phyloP scores from a whole-genome alignment of 257 asterid genomes.

The Euphrasia confusa region DNA sequence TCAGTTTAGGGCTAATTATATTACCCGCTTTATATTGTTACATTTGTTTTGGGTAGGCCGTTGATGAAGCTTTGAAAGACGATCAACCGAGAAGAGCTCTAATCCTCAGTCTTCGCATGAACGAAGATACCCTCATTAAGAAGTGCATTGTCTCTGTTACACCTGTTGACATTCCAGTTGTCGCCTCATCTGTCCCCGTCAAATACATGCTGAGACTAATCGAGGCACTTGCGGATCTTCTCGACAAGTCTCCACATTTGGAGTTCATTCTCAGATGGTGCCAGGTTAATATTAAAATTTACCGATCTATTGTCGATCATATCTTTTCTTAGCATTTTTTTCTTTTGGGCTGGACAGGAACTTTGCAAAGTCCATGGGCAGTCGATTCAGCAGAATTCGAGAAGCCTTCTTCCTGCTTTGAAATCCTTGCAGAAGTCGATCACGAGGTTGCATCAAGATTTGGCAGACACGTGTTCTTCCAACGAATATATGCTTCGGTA shows the following conservation, averaged over 20 bases:
- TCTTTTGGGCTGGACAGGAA: conserved; percentile 45
- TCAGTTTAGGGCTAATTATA: neutral
- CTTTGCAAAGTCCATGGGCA: conserved; percentile 71
- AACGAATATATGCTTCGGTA: conserved; percentile 85
- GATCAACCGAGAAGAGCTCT: conserved; percentile 67
- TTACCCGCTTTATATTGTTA: neutral
- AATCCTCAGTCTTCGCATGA: conserved; percentile 85
- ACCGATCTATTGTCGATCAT: too few relatives aligned
- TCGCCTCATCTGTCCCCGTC: conserved; percentile 70
- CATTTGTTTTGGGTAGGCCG: conserved; percentile 51
- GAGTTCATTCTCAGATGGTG: conserved; percentile 92
- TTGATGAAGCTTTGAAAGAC: conserved; percentile 69
- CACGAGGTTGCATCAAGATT: conserved; percentile 79
- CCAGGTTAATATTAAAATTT: conserved; percentile 75
- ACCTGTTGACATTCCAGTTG: conserved; percentile 76
- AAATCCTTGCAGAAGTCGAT: conserved; percentile 82
- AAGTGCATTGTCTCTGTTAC: conserved; percentile 65
- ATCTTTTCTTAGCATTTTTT: too few relatives aligned
- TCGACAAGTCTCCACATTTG: conserved; percentile 79
- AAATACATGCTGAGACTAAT: conserved; percentile 81
- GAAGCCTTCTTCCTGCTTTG: conserved; percentile 79
- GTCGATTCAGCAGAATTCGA: conserved; percentile 70
- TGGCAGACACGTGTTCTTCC: conserved; percentile 87
- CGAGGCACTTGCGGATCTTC: conserved; percentile 79
- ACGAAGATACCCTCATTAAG: conserved; percentile 79